These are phyloP conservation scores for Aspergillus awamori DNA, from an alignment of 2,329 filamentous ascomycete species.

Conservation along the genomic window DNA sequence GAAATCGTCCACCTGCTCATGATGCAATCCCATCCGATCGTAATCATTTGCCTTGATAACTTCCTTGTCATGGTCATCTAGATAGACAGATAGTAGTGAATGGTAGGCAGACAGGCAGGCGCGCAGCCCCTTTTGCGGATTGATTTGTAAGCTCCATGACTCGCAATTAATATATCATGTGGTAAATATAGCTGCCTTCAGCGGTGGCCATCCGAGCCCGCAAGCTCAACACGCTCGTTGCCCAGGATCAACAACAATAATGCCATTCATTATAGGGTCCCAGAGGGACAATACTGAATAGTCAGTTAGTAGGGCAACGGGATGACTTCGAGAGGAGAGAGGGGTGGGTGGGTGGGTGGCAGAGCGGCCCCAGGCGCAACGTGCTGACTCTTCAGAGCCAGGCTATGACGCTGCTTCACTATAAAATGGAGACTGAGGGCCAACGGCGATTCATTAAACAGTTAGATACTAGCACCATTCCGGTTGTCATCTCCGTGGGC, in stretches of 20 bases:
- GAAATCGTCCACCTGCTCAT: not conserved
- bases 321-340: conserved; percentile 1
- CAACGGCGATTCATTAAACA: conserved; percentile 8
- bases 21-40: not conserved
- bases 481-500: conserved; percentile 18
- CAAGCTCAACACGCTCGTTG: not conserved
- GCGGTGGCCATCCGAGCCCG: not conserved
- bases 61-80: not conserved
- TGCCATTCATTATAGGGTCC: conserved; percentile 3
- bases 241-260: conserved; percentile 1
- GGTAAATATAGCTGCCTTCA: conserved; percentile 7
- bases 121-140: not conserved
- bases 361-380: not conserved
- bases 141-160: conserved; percentile 3
- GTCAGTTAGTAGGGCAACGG: not conserved
- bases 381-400: conserved; percentile 3
- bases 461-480: conserved; percentile 15
- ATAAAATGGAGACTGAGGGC: not conserved
- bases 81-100: not conserved
- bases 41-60: not conserved
- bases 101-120: not conserved
- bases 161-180: conserved; percentile 1
- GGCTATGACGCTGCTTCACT: not conserved
- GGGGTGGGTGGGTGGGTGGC: not conserved
- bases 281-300: not conserved